Base-by-base conservation (phyloP, 495 filamentous ascomycete genomes). In the Lophiostoma macrostomum region DNA sequence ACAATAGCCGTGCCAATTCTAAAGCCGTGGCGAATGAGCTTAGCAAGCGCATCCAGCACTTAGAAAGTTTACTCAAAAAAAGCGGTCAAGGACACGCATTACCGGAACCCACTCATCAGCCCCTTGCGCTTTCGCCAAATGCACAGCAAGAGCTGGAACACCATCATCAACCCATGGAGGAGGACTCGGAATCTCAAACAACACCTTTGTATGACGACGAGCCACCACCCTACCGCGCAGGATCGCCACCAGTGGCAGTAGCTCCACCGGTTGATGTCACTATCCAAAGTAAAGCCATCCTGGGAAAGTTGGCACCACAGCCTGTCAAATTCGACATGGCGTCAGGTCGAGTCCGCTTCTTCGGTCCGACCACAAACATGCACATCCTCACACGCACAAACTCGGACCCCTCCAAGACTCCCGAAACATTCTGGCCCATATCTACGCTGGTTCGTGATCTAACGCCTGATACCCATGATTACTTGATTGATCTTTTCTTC, bases 251-350 rank as follows among this genome's bases (percentile, higher is more conserved):
- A 5, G 1, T 14, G 14, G 23, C 3, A 13, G 23, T 13, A 10
- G 39, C 32, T 3, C 47, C 39, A 14, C 19, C 34, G 7, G 29
- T 19, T 22, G 47, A 50, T 18, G 47, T 22, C 13, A 13, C 47
- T 10, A 36, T 27, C 18, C 47, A 50, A 18, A 50, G 47, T 18
- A 50, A 40, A 30, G 47, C 47, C 35, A 50, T 50, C 18, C n/a
- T 50, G 4, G 47, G 47, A 13, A 50, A 50, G 22, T 36, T 50
- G 18, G 28, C 24, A 4, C 47, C 49, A 3, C 39, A 40, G 14
- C 50, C 50, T 14, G 50, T 53, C n/a, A 53, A 53, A 23, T 53
- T 44, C 30, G 50, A 53, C 40, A 53, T 53, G 50, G 50, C 50
- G 12, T 53, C 50, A 22, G 50, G 50, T 0, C 50, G 39, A 1